phyloP scores from a whole-genome alignment of 192 early-diverging fungal genomes.

The Tieghemiomyces parasiticus region DNA sequence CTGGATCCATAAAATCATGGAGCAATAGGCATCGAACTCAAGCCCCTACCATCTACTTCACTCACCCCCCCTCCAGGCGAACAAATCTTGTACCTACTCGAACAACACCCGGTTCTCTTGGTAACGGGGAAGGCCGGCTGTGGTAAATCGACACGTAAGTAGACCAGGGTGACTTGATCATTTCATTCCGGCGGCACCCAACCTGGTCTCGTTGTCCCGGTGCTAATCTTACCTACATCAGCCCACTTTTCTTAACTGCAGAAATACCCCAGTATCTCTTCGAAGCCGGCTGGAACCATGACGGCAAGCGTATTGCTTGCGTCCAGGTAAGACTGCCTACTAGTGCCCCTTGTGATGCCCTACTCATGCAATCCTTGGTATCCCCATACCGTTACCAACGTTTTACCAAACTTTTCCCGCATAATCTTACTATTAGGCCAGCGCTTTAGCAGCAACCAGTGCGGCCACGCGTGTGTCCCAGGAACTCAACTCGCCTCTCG shows the following conservation, averaged over 20 bases:
- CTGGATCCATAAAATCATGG: not conserved
- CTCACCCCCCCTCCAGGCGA: not conserved
- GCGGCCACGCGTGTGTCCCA: not conserved
- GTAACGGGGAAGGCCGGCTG: not conserved
- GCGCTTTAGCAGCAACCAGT: too few relatives aligned
- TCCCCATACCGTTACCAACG: too few relatives aligned
- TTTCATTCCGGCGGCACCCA: not conserved
- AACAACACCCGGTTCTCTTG: not conserved
- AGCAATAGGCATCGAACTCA: not conserved
- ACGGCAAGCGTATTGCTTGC: not conserved
- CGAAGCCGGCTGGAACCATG: not conserved
- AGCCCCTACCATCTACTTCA: not conserved
- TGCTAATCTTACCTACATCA: not conserved
- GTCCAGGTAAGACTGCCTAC: not conserved
- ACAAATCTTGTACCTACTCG: conserved; percentile 1
- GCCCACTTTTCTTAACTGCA: not conserved
- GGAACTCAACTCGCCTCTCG: not conserved
- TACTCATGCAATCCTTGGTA: too few relatives aligned
- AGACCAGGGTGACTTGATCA: not conserved
- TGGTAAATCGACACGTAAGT: conserved; percentile 8
- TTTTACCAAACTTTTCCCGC: not conserved
- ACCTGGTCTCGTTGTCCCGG: not conserved
- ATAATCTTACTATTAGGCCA: not conserved
- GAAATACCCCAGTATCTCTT: conserved; percentile 3
- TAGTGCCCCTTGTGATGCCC: not conserved